phyloP scores from a whole-genome alignment of 352 stramenopile species.

The Elongisporangium undulatum region DNA sequence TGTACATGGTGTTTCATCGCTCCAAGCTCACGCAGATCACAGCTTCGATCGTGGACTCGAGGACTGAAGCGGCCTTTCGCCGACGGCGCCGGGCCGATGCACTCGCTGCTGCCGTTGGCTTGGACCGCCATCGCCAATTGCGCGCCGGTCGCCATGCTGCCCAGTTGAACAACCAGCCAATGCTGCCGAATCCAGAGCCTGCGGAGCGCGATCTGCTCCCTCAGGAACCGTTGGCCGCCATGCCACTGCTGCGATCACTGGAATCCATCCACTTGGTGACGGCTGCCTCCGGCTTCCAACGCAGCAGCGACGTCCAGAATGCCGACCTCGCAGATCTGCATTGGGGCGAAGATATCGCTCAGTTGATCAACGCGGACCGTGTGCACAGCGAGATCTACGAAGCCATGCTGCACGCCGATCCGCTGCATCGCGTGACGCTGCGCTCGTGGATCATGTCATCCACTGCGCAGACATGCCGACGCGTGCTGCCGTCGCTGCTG shows the following conservation, averaged over 20 bases:
- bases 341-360: neutral
- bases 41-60: neutral
- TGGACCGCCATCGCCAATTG: neutral
- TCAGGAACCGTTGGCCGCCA: neutral
- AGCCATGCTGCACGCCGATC: constrained; percentile 7
- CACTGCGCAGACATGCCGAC: constrained; percentile 4
- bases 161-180: neutral
- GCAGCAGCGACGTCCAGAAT: neutral
- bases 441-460: constrained; percentile 29
- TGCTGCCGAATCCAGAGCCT: neutral
- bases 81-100: neutral
- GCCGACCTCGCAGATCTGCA: neutral
- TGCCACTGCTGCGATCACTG: neutral
- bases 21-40: constrained; percentile 24
- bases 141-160: neutral
- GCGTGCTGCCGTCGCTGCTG: constrained; percentile 47
- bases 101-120: neutral
- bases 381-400: neutral
- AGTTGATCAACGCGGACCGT: neutral
- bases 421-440: constrained; percentile 24
- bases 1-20: constrained; percentile 69
- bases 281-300: neutral
- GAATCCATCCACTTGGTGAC: neutral
- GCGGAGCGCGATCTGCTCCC: neutral
- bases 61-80: neutral